phyloP scores from a whole-genome alignment of 1,284 basidiomycete genomes.

The Butyriboletus pseudospeciosus region DNA sequence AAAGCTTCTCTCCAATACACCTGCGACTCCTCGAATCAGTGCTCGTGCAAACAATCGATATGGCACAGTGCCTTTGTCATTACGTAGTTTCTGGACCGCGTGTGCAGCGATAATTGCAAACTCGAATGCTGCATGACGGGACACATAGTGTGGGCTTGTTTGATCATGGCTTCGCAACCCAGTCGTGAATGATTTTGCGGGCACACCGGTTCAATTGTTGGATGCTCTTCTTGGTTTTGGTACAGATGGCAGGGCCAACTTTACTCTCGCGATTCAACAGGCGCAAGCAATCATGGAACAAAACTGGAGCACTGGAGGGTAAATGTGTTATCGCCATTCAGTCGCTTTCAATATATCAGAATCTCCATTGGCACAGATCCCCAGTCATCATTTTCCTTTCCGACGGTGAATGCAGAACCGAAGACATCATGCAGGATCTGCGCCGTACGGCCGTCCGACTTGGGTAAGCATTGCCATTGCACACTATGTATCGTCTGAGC shows the following conservation, averaged over 20 bases:
- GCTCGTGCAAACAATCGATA: constrained; percentile 45
- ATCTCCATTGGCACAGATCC: constrained; percentile 30
- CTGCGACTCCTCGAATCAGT: constrained; percentile 39
- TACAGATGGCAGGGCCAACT: constrained; percentile 46
- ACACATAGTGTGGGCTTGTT: constrained; percentile 59
- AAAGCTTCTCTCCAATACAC: constrained; percentile 43
- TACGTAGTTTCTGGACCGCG: constrained; percentile 53
- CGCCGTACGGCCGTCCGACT: constrained; percentile 45
- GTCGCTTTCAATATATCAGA: background rate
- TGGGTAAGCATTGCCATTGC: constrained; percentile 36
- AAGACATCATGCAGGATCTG: constrained; percentile 44
- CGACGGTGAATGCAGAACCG: constrained; percentile 48
- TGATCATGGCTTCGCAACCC: constrained; percentile 28
- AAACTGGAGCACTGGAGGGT: constrained; percentile 58
- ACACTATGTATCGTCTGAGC: background rate
- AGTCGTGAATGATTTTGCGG: constrained; percentile 48
- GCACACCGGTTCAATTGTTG: constrained; percentile 46
- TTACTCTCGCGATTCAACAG: constrained; percentile 38
- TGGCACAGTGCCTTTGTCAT: constrained; percentile 54
- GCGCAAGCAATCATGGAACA: constrained; percentile 42
- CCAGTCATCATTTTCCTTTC: constrained; percentile 66
- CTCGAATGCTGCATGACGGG: constrained; percentile 38
- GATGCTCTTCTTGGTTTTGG: constrained; percentile 34
- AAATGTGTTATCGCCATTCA: background rate
- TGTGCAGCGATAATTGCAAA: constrained; percentile 39